Evolutionary conservation across 2,329 filamentous ascomycete genomes (phyloP), one percentile per base, ranked within the genome.

Genomic region (Bimuria novae-zelandiae): DNA sequence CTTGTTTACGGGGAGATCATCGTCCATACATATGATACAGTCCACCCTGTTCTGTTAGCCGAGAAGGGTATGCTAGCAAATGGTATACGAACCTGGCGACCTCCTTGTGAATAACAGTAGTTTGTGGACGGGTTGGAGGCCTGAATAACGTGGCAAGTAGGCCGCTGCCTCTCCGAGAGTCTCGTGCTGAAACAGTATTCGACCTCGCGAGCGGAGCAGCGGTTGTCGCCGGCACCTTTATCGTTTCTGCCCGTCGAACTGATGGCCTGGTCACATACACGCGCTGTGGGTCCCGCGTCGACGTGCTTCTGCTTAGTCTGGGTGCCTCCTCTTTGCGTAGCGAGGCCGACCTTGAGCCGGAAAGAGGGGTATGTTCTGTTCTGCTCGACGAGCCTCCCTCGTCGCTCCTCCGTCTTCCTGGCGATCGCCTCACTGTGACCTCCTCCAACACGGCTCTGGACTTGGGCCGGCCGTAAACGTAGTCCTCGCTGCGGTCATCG

Each of bases 11-110:
- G 86, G 84, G 2, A 89, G 76, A 56, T 90, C 86, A 57, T 89
- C 87, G 33, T 79, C 80, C 67, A 87, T 76, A 68, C 91, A 96
- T 21, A 83, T 84, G 42, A 91, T 77, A 64, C 91, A 96, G 64
- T 88, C 82, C 39, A 88, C 81, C 53, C 87, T 91, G 61, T 36
- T 43, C 27, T 17, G 39, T 68, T 61, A 67, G 60, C 42, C 23
- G 46, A 23, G 19, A 7, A 42, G 14, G 22, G 30, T 4, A 39
- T 25, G 27, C 14, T 12, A n/a, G 22, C 36, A 16, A 11, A 35
- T 16, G 22, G 11, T 10, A n/a, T 16, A 33, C 50, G 32, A 27
- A 68, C 66, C 59, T 62, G 45, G 57, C 56, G 14, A 66, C 48
- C 25, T 72, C 69, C 44, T 69, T 71, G 25, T 64, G 61, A 23